These are phyloP conservation scores for Porphyrellus cyaneotinctus DNA, from an alignment of 768 basidiomycete genomes.

Conservation along the genomic window DNA sequence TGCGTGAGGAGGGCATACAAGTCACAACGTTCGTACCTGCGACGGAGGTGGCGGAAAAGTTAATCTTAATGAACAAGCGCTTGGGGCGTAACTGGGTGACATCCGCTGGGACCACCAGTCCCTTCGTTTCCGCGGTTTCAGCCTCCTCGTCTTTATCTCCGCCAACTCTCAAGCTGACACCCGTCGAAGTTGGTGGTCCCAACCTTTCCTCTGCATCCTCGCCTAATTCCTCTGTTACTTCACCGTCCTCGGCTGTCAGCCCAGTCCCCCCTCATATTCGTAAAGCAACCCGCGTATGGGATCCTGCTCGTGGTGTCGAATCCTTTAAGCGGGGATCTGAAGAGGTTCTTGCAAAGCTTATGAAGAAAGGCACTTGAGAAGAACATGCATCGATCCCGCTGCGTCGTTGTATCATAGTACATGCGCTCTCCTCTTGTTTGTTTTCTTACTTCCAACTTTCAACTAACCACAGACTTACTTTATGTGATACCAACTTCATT, in stretches of 20 bases:
- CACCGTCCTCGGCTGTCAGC: conserved; percentile 47
- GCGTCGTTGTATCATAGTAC: not conserved
- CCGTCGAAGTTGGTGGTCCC: conserved; percentile 4
- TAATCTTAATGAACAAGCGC: conserved; percentile 20
- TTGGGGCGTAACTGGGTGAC: conserved; percentile 20
- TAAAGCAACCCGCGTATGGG: conserved; percentile 70
- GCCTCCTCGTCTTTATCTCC: conserved; percentile 1
- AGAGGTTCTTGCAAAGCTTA: conserved; percentile 78
- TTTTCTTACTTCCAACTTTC: not conserved
- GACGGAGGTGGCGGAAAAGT: conserved; percentile 19
- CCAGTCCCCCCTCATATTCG: conserved; percentile 30
- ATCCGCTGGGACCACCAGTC: conserved; percentile 5
- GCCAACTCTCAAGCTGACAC: conserved; percentile 6
- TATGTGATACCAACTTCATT: conserved; percentile 1
- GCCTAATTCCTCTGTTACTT: conserved; percentile 47
- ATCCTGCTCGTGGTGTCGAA: conserved; percentile 82
- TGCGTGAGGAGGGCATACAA: conserved; percentile 57
- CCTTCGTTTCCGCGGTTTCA: not conserved
- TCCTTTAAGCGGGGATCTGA: conserved; percentile 84
- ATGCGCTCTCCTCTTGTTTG: not conserved
- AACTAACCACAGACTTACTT: not conserved
- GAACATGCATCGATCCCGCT: conserved; percentile 32
- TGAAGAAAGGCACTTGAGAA: conserved; percentile 75
- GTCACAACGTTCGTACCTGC: conserved; percentile 32
- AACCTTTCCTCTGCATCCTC: conserved; percentile 10